Percentiles rank a stretch among this genome's conserved stretches.
phyloP scores from a whole-genome alignment of 192 early-diverging fungal genomes.

The Coemansia sp. region DNA sequence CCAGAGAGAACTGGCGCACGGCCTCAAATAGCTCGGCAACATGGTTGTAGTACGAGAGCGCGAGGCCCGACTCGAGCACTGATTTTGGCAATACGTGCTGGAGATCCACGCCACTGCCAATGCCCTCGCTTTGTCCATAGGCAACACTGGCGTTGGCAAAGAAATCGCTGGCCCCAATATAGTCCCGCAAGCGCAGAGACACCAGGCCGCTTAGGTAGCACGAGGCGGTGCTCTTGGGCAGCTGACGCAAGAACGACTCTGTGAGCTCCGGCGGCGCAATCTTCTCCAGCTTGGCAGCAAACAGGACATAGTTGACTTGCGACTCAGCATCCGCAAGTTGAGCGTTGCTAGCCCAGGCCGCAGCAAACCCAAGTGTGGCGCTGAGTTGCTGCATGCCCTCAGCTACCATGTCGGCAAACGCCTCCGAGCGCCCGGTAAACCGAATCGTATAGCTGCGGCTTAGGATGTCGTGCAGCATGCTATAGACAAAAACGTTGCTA shows the following conservation, averaged over 20 bases:
- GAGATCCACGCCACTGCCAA: slow-evolving; percentile 25
- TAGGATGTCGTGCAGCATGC: slow-evolving; percentile 36
- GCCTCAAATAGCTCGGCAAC: slow-evolving; percentile 44
- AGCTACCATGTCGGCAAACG: slow-evolving; percentile 41
- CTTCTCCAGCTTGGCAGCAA: slow-evolving; percentile 36
- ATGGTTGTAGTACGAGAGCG: slow-evolving; percentile 38
- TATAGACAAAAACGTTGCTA: slow-evolving; percentile 27
- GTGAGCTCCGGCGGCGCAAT: slow-evolving; percentile 28
- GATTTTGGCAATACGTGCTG: slow-evolving; percentile 24
- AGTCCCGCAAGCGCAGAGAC: slow-evolving; percentile 38
- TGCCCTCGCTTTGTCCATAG: slow-evolving; percentile 22
- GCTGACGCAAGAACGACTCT: slow-evolving; percentile 26
- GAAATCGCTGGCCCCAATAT: slow-evolving; percentile 19
- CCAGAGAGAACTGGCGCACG: neutral
- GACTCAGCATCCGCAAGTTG: neutral
- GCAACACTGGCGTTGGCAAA: slow-evolving; percentile 37
- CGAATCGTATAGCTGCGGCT: slow-evolving; percentile 20
- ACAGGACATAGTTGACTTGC: slow-evolving; percentile 20
- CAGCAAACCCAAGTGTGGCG: slow-evolving; percentile 12
- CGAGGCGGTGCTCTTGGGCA: slow-evolving; percentile 36
- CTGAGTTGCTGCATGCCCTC: slow-evolving; percentile 43
- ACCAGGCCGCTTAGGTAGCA: slow-evolving; percentile 39
- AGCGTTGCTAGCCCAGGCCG: slow-evolving; percentile 1
- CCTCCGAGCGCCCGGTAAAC: slow-evolving; percentile 24
- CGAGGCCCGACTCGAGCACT: slow-evolving; percentile 18